Evolutionary conservation across 306 rosid species (phyloP).

Genomic region (Luffa acutangula): DNA sequence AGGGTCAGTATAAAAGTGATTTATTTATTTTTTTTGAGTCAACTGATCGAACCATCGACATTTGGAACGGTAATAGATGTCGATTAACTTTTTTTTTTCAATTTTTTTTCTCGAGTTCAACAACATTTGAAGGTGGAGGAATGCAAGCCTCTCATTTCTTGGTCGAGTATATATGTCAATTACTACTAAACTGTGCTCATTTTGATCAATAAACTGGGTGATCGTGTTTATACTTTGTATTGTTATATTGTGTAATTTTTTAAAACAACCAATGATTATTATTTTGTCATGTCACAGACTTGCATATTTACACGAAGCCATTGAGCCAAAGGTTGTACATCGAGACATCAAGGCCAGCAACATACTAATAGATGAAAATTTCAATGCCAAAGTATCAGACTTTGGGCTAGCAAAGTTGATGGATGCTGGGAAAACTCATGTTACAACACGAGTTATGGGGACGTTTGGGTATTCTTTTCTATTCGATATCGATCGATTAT

Average conservation of each 20-base stretch:
- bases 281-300: constrained; percentile 22
- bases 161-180: background rate
- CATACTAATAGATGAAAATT: constrained; percentile 74
- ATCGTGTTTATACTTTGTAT: too few relatives aligned
- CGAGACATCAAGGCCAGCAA: constrained; percentile 91
- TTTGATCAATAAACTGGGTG: too few relatives aligned
- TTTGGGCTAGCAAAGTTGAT: constrained; percentile 82
- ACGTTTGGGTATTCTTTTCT: constrained; percentile 51
- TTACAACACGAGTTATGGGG: constrained; percentile 94
- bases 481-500: background rate
- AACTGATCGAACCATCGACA: too few relatives aligned
- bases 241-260: too few relatives aligned
- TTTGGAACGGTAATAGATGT: too few relatives aligned
- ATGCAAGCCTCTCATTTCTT: too few relatives aligned
- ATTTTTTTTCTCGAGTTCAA: too few relatives aligned
- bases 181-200: too few relatives aligned
- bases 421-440: constrained; percentile 72
- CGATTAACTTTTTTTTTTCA: too few relatives aligned
- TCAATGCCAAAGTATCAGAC: constrained; percentile 83
- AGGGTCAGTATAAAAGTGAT: constrained; percentile 32
- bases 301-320: constrained; percentile 93
- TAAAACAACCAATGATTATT: too few relatives aligned
- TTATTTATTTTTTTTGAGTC: too few relatives aligned
- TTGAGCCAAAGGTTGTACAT: constrained; percentile 92
- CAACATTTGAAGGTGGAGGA: too few relatives aligned